Evolutionary conservation across 345 rosid genomes (phyloP).

Genomic region (Microthlaspi erraticum): DNA sequence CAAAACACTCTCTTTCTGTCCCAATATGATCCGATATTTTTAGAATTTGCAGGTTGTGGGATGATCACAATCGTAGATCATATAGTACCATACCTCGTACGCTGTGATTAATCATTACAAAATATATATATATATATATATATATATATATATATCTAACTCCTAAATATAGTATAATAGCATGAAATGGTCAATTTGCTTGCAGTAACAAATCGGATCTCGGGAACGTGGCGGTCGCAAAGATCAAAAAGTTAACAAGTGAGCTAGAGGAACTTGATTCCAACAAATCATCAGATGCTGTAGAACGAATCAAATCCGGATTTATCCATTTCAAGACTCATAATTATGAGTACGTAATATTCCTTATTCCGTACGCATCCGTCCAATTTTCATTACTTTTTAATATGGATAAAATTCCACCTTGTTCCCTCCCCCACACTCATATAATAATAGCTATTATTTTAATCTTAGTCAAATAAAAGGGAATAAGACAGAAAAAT

Average conservation of each 20-base stretch:
- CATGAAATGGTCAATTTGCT: background rate
- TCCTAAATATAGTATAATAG: background rate
- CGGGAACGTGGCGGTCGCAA: constrained; percentile 70
- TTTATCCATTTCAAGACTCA: constrained; percentile 73
- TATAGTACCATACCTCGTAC: constrained; percentile 4
- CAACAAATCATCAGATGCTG: constrained; percentile 54
- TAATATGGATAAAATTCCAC: background rate
- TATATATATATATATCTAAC: too few relatives aligned
- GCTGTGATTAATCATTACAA: background rate
- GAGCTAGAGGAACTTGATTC: constrained; percentile 64
- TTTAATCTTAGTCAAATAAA: constrained; percentile 12
- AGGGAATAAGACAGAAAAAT: background rate
- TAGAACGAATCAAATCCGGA: constrained; percentile 68
- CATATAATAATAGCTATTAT: background rate
- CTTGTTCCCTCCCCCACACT: background rate
- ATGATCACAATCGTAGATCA: too few relatives aligned
- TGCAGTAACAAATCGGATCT: constrained; percentile 70
- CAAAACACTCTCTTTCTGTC: background rate
- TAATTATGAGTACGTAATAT: constrained; percentile 72
- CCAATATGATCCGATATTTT: background rate
- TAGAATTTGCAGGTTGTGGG: too few relatives aligned
- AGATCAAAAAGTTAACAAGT: constrained; percentile 72
- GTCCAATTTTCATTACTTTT: constrained; percentile 15
- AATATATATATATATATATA: too few relatives aligned
- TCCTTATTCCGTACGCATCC: background rate